Base-by-base conservation (phyloP, 306 rosid genomes). In the Macrotyloma uniflorum region DNA sequence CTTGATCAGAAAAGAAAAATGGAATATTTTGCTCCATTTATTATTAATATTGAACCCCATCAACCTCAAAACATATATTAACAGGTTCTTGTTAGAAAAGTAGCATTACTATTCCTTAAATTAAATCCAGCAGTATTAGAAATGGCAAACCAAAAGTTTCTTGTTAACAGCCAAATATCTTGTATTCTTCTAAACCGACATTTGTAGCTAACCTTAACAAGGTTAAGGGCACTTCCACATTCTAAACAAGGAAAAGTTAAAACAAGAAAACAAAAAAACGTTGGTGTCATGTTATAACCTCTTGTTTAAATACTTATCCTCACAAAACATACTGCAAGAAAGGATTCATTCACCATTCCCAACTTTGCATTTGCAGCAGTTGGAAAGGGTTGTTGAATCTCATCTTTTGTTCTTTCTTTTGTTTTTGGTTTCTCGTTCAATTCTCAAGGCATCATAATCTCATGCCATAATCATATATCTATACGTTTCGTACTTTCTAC, bases 181-280 rank as follows among this genome's bases (percentile, higher is more conserved):
- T 65, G 22, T 59, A 42, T 80, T 45, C 50, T 54, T 63, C n/a
- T 16, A 55, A 45, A 59, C 40, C 32, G 61, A 78, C 68, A 82
- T 28, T 12, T 86, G 74, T 80, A 80, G 70, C 33, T 66, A 6
- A 8, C 36, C 1, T n/a, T 36, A 72, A 65, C 69, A 51, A 42
- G 6, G 14, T 55, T 66, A 67, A 11, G 28, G 33, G 20, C 13
- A 30, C 42, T 46, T 32, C 4, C 19, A 32, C 71, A 59, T 63
- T 63, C 86, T 72, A 82, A 82, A 86, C 70, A 80, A 67, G 74
- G 89, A 73, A 74, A 72, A 72, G 81, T 78, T 75, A 86, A 86
- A 86, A 78, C 80, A 76, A 61, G 85, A 59, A 82, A 82, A 79
- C 15, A 74, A 58, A 58, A n/a, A 35, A 26, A 36, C 28, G 13